Evolutionary conservation across 2,329 filamentous ascomycete genomes (phyloP).

Genomic region (Alternaria metachromatica): DNA sequence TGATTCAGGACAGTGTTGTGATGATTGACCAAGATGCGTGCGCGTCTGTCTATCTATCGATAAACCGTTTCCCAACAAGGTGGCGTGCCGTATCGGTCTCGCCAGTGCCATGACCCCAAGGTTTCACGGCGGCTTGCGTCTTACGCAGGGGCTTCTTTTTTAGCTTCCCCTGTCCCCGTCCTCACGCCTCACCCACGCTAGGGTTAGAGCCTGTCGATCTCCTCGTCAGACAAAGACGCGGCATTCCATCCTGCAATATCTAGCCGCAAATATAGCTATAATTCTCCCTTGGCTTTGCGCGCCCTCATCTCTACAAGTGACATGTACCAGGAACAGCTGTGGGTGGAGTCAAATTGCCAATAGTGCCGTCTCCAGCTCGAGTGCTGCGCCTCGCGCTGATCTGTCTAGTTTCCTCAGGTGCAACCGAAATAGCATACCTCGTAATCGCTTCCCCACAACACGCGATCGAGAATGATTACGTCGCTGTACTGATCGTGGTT

Average conservation of each 20-base stretch:
- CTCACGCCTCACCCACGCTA: constrained; percentile 4
- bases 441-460: constrained; percentile 12
- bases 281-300: background rate
- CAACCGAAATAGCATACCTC: constrained; percentile 11
- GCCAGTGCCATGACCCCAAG: background rate
- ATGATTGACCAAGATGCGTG: background rate
- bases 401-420: background rate
- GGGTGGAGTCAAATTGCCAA: background rate
- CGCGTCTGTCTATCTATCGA: constrained; percentile 1
- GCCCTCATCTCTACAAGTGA: background rate
- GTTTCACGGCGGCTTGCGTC: constrained; percentile 10
- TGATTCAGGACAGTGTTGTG: background rate
- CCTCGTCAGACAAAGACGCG: constrained; percentile 3
- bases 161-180: background rate
- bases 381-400: constrained; percentile 2
- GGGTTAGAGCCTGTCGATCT: constrained; percentile 4
- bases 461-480: background rate
- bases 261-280: background rate
- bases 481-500: background rate
- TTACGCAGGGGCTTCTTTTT: constrained; percentile 1
- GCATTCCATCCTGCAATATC: constrained; percentile 1
- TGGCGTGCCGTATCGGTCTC: constrained; percentile 3
- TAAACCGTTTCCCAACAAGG: constrained; percentile 5
- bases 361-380: background rate
- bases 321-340: background rate